Conservation (phyloP, 352 stramenopile species). For the Elongisporangium anandrum region DNA sequence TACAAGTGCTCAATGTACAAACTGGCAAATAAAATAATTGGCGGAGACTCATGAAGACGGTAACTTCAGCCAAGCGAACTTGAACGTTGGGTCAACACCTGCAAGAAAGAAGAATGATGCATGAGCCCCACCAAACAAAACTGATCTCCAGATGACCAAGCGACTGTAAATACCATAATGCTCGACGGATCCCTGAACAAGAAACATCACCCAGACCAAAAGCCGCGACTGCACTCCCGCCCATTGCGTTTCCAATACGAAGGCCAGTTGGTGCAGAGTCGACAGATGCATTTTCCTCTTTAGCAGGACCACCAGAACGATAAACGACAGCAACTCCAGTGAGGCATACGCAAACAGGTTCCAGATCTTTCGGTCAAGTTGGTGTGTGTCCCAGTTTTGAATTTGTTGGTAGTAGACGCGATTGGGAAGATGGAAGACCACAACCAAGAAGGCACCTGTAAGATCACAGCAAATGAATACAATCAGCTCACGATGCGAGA, state of each 20-base stretch:
- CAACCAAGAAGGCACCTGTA: slow-evolving; percentile 7
- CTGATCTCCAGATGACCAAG: background rate
- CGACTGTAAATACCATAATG: slow-evolving; percentile 7
- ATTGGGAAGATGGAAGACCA: slow-evolving; percentile 16
- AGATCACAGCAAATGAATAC: background rate
- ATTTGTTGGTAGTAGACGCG: slow-evolving; percentile 16
- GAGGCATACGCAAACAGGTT: slow-evolving; percentile 20
- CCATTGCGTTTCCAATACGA: slow-evolving; percentile 20
- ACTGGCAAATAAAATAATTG: too few species aligned
- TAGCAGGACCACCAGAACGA: slow-evolving; percentile 21
- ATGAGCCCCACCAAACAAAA: too few species aligned
- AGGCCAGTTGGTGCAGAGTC: slow-evolving; percentile 15
- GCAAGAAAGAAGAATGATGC: background rate
- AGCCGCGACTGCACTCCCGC: slow-evolving; percentile 16
- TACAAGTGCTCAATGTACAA: too few species aligned
- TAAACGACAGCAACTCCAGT: slow-evolving; percentile 26
- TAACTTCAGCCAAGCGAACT: background rate
- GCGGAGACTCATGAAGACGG: background rate
- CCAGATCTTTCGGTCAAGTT: slow-evolving; percentile 7
- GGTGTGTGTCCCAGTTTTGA: slow-evolving; percentile 1
- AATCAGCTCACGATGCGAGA: too few species aligned
- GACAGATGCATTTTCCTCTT: slow-evolving; percentile 10
- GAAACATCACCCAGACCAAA: slow-evolving; percentile 19
- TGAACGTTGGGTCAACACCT: background rate
- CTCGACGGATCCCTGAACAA: slow-evolving; percentile 14